Evolutionary conservation across 805 yeast genomes (phyloP).

Genomic region (Lachancea nothofagi): DNA sequence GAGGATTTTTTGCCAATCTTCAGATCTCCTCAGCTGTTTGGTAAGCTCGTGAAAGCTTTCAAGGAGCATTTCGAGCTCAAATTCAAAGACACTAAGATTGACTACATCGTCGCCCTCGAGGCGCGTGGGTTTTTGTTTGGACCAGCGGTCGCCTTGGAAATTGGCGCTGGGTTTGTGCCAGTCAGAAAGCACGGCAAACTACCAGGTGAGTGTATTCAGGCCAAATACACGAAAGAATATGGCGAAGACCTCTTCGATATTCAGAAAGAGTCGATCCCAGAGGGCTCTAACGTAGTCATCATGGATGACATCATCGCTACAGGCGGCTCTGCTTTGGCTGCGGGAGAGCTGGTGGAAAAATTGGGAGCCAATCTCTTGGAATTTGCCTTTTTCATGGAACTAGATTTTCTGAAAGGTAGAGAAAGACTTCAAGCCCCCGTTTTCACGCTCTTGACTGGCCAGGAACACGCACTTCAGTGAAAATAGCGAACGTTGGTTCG

Average conservation of each 20-base stretch:
- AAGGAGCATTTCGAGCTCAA: constrained; percentile 59
- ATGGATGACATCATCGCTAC: constrained; percentile 98
- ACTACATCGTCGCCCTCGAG: constrained; percentile 89
- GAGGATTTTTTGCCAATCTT: constrained; percentile 97
- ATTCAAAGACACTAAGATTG: constrained; percentile 57
- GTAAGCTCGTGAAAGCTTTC: constrained; percentile 75
- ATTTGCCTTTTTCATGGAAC: constrained; percentile 86
- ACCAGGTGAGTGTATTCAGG: constrained; percentile 76
- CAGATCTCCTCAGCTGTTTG: constrained; percentile 73
- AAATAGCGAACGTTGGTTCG: neutral
- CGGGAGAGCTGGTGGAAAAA: constrained; percentile 72
- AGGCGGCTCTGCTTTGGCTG: constrained; percentile 94
- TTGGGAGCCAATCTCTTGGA: constrained; percentile 70
- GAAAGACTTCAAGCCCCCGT: constrained; percentile 79
- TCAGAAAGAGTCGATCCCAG: constrained; percentile 74
- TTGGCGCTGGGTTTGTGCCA: constrained; percentile 89
- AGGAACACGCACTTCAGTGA: constrained; percentile 46
- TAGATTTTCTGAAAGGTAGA: constrained; percentile 91
- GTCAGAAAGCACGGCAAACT: constrained; percentile 93
- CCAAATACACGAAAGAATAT: constrained; percentile 82
- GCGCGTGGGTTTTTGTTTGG: constrained; percentile 97
- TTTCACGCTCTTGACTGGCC: constrained; percentile 85
- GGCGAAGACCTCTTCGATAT: constrained; percentile 87
- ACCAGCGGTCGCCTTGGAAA: constrained; percentile 85
- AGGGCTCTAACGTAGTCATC: constrained; percentile 74